Percentiles rank a stretch among this genome's conserved stretches.
Conservation (phyloP, 2,329 filamentous ascomycete genomes). For the Claviceps maximensis region DNA sequence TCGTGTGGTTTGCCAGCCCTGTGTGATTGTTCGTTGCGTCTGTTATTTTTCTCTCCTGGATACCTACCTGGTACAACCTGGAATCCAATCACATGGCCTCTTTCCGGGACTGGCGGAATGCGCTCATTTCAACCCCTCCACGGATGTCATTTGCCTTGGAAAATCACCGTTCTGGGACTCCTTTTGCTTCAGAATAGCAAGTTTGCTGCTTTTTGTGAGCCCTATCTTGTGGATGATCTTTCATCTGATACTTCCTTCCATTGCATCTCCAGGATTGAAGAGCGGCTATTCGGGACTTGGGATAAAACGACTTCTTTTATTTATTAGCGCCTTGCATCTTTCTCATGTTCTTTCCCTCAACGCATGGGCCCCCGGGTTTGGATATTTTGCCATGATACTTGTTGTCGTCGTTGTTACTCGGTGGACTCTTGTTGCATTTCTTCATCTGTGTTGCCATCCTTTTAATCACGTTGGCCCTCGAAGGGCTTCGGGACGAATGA, state of each 20-base stretch:
- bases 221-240: conserved; percentile 15
- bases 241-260: conserved; percentile 10
- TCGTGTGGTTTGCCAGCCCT: neutral
- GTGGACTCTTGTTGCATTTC: neutral
- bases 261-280: conserved; percentile 8
- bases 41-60: conserved; percentile 13
- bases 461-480: neutral
- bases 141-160: conserved; percentile 10
- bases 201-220: conserved; percentile 16
- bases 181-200: conserved; percentile 15
- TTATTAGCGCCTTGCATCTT: conserved; percentile 2
- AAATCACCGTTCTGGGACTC: conserved; percentile 13
- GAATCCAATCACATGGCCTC: conserved; percentile 11
- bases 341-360: neutral
- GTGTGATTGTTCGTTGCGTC: conserved; percentile 17
- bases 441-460: neutral
- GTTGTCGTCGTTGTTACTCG: conserved; percentile 7
- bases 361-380: conserved; percentile 1
- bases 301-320: conserved; percentile 3
- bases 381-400: conserved; percentile 8
- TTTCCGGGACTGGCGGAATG: conserved; percentile 15
- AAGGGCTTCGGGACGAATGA: conserved; percentile 19
- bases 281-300: neutral
- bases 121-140: conserved; percentile 10
- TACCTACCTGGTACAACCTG: conserved; percentile 12